Conservation (phyloP, 1,284 basidiomycete genomes). For the Cutaneotrichosporon mucoides region DNA sequence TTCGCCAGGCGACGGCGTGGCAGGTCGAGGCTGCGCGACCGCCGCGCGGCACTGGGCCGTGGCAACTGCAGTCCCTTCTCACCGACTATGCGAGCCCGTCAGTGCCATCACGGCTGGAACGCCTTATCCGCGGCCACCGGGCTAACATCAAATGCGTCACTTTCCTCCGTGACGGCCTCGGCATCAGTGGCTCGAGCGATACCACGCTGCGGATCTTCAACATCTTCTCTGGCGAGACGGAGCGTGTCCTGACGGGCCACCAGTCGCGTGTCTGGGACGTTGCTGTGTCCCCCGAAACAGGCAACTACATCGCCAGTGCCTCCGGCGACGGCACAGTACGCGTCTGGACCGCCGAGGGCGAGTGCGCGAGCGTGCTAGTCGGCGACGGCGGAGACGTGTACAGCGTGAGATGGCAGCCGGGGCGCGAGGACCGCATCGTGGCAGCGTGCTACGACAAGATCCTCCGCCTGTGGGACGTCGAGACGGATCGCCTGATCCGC, state of each 20-base stretch:
- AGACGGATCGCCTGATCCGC: conserved; percentile 47
- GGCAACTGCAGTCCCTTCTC: conserved; percentile 32
- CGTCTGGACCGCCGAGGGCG: conserved; percentile 45
- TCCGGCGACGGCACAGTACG: conserved; percentile 52
- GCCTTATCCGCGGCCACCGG: conserved; percentile 44
- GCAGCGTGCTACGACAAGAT: conserved; percentile 53
- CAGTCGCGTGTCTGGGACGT: conserved; percentile 52
- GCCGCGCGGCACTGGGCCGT: conserved; percentile 11
- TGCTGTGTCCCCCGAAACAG: conserved; percentile 18
- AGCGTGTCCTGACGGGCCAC: conserved; percentile 45
- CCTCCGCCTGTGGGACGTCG: conserved; percentile 51
- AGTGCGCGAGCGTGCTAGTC: conserved; percentile 28
- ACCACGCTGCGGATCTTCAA: conserved; percentile 43
- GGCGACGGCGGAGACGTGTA: conserved; percentile 52
- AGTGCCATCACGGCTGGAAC: conserved; percentile 32
- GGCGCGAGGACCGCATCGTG: conserved; percentile 43
- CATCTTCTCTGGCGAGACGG: conserved; percentile 21
- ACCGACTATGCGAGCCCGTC: conserved; percentile 38
- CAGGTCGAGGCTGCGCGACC: conserved; percentile 41
- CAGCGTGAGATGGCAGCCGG: conserved; percentile 49
- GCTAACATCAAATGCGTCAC: conserved; percentile 52
- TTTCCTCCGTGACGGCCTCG: conserved; percentile 48
- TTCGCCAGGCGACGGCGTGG: conserved; percentile 52
- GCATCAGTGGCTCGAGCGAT: conserved; percentile 51
- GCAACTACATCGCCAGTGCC: conserved; percentile 43